These are phyloP conservation scores for Suhomyces ambrosiae DNA, from an alignment of 1,139 yeast species.

Conservation along the genomic window DNA sequence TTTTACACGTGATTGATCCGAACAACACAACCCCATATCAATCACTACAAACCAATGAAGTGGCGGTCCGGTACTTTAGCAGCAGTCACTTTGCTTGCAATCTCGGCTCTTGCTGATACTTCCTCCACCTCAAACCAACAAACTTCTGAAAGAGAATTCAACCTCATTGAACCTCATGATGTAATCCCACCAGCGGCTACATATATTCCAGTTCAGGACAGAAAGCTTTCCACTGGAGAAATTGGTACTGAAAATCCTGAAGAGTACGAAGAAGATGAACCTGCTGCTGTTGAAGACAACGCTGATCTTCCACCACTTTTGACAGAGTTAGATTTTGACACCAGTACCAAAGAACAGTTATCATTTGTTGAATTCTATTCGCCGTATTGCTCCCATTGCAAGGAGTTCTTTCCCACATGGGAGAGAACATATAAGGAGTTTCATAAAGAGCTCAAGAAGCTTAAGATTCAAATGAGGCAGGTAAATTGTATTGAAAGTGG, in stretches of 20 bases:
- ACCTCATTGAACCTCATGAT: not conserved
- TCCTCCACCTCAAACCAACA: not conserved
- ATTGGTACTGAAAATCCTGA: constrained; percentile 6
- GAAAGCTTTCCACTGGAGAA: not conserved
- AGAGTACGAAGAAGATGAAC: constrained; percentile 9
- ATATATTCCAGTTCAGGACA: not conserved
- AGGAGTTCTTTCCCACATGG: constrained; percentile 47
- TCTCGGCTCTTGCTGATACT: not conserved
- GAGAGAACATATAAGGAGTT: constrained; percentile 49
- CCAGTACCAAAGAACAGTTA: constrained; percentile 44
- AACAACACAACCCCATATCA: not conserved
- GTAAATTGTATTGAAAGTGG: constrained; percentile 75
- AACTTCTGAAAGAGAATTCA: not conserved
- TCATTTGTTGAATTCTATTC: constrained; percentile 39
- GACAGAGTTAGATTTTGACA: constrained; percentile 44
- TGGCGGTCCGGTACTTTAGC: constrained; percentile 1
- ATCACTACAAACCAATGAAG: not conserved
- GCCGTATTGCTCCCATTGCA: constrained; percentile 67
- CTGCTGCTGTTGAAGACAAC: not conserved
- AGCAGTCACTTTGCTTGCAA: not conserved
- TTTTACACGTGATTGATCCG: not conserved
- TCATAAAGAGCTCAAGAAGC: constrained; percentile 35
- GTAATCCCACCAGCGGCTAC: not conserved
- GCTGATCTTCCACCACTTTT: constrained; percentile 29
- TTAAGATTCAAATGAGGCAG: constrained; percentile 60